These are phyloP conservation scores for Phytophthora fragariaefolia DNA, from an alignment of 352 stramenopile species.

Conservation along the genomic window DNA sequence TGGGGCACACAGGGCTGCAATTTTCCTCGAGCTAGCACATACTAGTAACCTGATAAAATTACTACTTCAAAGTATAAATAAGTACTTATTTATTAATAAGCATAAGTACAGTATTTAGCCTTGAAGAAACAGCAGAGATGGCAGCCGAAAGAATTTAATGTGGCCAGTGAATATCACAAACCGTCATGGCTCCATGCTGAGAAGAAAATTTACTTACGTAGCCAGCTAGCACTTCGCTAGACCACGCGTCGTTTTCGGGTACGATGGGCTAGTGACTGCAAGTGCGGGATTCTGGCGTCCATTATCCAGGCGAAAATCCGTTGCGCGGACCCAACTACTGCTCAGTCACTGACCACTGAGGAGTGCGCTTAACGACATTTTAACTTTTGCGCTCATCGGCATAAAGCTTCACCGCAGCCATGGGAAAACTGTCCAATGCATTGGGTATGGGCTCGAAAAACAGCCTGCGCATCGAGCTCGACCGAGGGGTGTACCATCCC, in stretches of 20 bases:
- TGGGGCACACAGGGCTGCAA: too few relatives aligned
- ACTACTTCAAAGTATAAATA: too few relatives aligned
- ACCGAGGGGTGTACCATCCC: constrained; percentile 25
- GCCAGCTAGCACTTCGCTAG: constrained; percentile 14
- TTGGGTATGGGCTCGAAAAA: constrained; percentile 29
- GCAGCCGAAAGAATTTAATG: too few relatives aligned
- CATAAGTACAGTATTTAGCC: too few relatives aligned
- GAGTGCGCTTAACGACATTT: constrained; percentile 11
- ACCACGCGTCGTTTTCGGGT: constrained; percentile 5
- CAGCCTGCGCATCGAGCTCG: constrained; percentile 33
- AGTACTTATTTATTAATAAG: too few relatives aligned
- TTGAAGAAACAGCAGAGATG: too few relatives aligned
- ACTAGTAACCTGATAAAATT: too few relatives aligned
- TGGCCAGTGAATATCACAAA: too few relatives aligned
- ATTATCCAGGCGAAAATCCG: constrained; percentile 1
- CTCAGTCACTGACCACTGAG: not conserved
- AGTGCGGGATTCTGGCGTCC: not conserved
- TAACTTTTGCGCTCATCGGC: constrained; percentile 10
- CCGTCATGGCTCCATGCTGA: too few relatives aligned
- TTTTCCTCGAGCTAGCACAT: too few relatives aligned
- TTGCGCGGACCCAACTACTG: too few relatives aligned
- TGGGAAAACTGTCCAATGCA: constrained; percentile 30
- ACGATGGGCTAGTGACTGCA: constrained; percentile 7
- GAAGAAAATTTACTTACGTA: too few relatives aligned
- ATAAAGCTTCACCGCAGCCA: constrained; percentile 6